These are phyloP conservation scores for Exophiala sideris DNA, from an alignment of 2,329 filamentous ascomycete genomes.

Conservation along the genomic window DNA sequence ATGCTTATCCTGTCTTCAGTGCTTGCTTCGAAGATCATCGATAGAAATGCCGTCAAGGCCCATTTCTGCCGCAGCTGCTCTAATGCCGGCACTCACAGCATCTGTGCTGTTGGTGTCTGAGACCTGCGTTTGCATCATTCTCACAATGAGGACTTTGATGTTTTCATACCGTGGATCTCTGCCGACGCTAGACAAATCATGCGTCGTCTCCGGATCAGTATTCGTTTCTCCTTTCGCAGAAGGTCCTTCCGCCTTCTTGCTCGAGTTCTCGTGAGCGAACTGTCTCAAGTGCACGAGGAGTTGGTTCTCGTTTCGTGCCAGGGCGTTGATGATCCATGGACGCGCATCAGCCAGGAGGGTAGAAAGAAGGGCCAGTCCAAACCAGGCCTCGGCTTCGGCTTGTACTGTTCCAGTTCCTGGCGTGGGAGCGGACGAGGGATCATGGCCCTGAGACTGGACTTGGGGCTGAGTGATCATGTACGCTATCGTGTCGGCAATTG, in stretches of 20 bases:
- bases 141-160: constrained; percentile 17
- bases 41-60: too few relatives aligned
- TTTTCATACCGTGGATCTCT: constrained; percentile 18
- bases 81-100: not conserved
- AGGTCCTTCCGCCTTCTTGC: not conserved
- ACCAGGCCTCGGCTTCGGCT: constrained; percentile 21
- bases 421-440: not conserved
- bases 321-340: constrained; percentile 4
- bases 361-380: constrained; percentile 19
- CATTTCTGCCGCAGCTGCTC: constrained; percentile 1
- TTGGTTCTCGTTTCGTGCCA: constrained; percentile 1
- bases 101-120: not conserved
- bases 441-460: not conserved
- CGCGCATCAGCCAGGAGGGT: too few relatives aligned
- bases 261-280: not conserved
- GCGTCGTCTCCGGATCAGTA: not conserved
- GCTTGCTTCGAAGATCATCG: not conserved
- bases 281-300: constrained; percentile 6
- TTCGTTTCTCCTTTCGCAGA: not conserved
- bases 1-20: not conserved
- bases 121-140: constrained; percentile 5
- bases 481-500: constrained; percentile 8
- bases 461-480: constrained; percentile 13
- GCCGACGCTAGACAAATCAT: not conserved
- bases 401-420: not conserved